A percentile compares a stretch with the other conserved stretches of the same genome.
phyloP scores from a whole-genome alignment of 2,329 filamentous ascomycete species.

The Aspergillus vadensis region DNA sequence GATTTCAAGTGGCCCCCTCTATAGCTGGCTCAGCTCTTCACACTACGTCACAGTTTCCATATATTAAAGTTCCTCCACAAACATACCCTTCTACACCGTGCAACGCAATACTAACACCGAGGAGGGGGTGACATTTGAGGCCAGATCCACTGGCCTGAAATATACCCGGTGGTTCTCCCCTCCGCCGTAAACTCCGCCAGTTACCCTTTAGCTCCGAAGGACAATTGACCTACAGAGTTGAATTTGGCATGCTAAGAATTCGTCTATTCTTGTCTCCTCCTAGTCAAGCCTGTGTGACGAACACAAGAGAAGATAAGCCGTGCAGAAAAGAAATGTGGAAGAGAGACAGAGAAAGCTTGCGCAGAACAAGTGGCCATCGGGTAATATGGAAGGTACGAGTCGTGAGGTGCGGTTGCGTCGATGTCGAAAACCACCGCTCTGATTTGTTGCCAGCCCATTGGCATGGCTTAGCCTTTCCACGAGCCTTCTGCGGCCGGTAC shows the following conservation, averaged over 20 bases:
- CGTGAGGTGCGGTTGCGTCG: conserved; percentile 22
- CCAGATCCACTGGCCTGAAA: background rate
- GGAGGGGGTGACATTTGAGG: background rate
- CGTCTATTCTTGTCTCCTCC: background rate
- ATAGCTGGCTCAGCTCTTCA: background rate
- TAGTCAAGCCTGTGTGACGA: background rate
- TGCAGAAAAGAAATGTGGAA: background rate
- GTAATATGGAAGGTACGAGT: conserved; percentile 11
- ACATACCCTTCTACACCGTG: background rate
- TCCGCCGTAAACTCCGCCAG: background rate
- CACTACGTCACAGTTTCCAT: background rate
- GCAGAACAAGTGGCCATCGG: conserved; percentile 13
- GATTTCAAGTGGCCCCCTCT: background rate
- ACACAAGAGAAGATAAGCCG: background rate
- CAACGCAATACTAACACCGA: background rate
- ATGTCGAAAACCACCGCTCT: conserved; percentile 10
- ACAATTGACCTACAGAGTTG: too few species aligned
- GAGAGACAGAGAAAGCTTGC: background rate
- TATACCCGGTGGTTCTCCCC: background rate
- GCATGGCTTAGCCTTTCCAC: conserved; percentile 21
- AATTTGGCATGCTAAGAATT: too few species aligned
- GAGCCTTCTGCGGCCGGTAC: conserved; percentile 6
- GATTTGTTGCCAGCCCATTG: conserved; percentile 29
- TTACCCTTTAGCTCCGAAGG: background rate
- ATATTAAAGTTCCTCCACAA: conserved; percentile 2